phyloP scores from a whole-genome alignment of 2,329 filamentous ascomycete genomes.

The Setomelanomma holmii region DNA sequence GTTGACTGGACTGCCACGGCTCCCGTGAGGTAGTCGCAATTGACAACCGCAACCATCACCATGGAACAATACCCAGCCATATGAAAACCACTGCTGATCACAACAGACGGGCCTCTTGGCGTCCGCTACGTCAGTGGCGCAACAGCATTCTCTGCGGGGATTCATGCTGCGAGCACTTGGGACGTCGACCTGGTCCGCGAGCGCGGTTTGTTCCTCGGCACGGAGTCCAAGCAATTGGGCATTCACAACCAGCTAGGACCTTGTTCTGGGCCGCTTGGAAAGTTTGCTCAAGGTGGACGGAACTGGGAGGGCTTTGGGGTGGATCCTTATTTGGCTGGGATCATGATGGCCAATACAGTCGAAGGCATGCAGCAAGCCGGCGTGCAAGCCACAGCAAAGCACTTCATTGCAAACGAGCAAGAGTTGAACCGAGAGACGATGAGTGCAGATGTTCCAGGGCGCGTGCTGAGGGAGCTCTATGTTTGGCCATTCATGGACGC shows the following conservation, averaged over 20 bases:
- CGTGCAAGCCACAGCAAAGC: constrained; percentile 53
- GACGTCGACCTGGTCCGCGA: constrained; percentile 43
- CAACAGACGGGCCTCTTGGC: constrained; percentile 48
- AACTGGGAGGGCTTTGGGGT: constrained; percentile 60
- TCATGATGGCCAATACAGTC: constrained; percentile 53
- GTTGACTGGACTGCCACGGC: too few species aligned
- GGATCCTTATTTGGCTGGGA: constrained; percentile 58
- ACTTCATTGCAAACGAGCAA: constrained; percentile 71
- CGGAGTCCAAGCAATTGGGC: constrained; percentile 52
- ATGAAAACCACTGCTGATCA: neutral
- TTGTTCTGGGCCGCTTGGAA: constrained; percentile 51
- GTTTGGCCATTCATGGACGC: constrained; percentile 81
- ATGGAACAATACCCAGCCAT: neutral
- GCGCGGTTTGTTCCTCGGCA: constrained; percentile 44
- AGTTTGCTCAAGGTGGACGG: constrained; percentile 50
- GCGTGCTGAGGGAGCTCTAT: constrained; percentile 78
- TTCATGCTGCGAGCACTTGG: constrained; percentile 51
- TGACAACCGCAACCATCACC: too few species aligned
- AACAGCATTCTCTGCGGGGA: constrained; percentile 49
- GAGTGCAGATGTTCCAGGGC: constrained; percentile 71
- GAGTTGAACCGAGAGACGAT: constrained; percentile 58
- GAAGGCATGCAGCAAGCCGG: constrained; percentile 54
- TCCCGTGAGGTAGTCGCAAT: too few species aligned
- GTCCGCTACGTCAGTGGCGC: constrained; percentile 47
- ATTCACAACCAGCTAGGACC: constrained; percentile 54